These are phyloP conservation scores for Xerocomus amazonicus DNA, from an alignment of 1,284 basidiomycete genomes.

Conservation along the genomic window DNA sequence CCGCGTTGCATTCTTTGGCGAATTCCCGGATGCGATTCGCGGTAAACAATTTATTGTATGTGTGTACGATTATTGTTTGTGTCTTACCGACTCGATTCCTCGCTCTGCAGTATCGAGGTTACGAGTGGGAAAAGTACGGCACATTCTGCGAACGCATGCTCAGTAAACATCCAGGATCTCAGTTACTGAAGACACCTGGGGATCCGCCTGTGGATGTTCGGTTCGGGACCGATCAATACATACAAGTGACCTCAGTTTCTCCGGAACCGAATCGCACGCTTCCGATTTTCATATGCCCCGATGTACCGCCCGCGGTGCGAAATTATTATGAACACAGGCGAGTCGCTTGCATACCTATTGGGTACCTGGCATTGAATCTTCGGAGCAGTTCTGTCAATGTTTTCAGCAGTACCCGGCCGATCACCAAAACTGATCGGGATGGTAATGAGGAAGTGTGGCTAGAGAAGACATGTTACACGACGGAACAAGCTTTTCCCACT, in stretches of 20 bases:
- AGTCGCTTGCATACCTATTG: conserved; percentile 3
- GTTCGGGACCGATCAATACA: conserved; percentile 78
- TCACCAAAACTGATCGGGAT: conserved; percentile 57
- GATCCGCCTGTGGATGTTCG: conserved; percentile 81
- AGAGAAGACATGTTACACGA: conserved; percentile 84
- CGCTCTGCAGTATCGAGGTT: conserved; percentile 73
- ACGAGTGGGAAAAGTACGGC: conserved; percentile 86
- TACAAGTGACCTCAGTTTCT: conserved; percentile 82
- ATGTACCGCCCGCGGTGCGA: conserved; percentile 77
- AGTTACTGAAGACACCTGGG: conserved; percentile 70
- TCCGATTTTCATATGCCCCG: conserved; percentile 82
- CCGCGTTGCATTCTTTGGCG: conserved; percentile 90
- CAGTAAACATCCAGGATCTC: conserved; percentile 87
- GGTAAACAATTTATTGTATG: conserved; percentile 83
- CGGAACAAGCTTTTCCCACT: conserved; percentile 90
- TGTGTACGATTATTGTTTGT: background rate
- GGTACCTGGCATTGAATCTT: background rate
- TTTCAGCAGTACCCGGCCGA: conserved; percentile 77
- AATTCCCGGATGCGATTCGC: conserved; percentile 79
- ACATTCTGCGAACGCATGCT: conserved; percentile 91
- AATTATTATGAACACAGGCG: conserved; percentile 88
- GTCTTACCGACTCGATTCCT: background rate
- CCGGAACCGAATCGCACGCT: conserved; percentile 82
- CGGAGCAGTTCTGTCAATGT: conserved; percentile 66
- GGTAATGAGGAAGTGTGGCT: conserved; percentile 79